Base-by-base conservation (phyloP, 148 eudicot genomes). In the Cornus suecica region DNA sequence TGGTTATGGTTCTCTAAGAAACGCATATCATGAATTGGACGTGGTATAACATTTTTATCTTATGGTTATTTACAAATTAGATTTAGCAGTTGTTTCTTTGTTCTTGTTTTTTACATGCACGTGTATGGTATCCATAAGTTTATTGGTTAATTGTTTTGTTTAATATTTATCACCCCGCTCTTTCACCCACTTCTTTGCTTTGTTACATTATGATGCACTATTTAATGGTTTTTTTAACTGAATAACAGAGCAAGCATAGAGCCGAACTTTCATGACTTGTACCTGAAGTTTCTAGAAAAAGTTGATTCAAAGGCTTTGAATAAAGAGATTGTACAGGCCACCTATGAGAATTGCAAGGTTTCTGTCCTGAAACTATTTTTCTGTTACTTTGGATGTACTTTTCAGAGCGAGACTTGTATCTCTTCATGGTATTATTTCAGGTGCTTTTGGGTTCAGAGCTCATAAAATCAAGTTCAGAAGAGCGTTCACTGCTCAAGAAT, bases 341-440 rank as follows among this genome's bases (percentile, higher is more conserved):
- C 90, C 26, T 92, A 94, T 64, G 97, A 94, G 83, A 94, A 92
- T 72, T 94, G 99, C 99, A 94, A 89, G 96, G 98, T 94, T 70
- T 29, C 82, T 32, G 2, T 66, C 69, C 23, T 13, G 63, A 41
- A 67, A 0, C 26, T 34, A 48, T 66, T 34, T 64, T 8, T 74
- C 25, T 25, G 34, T 68, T 18, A n/a, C 14, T 27, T 31, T 24
- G 58, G 10, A 0, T 42, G 23, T 52, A 2, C 29, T 63, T 22
- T 45, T 73, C 31, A 58, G 32, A 70, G 69, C 74, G 37, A 45
- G 29, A 64, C 5, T 66, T 71, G 54, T 32, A 51, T 66, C 25
- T 3, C 25, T 4, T 64, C 27, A 56, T 23, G 34, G 5, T 32
- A 20, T 54, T 70, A 2, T 58, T 74, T 76, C 84, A 94, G 98